Base-by-base conservation (phyloP, 129 eudicot genomes). In the Cynara cardunculus region DNA sequence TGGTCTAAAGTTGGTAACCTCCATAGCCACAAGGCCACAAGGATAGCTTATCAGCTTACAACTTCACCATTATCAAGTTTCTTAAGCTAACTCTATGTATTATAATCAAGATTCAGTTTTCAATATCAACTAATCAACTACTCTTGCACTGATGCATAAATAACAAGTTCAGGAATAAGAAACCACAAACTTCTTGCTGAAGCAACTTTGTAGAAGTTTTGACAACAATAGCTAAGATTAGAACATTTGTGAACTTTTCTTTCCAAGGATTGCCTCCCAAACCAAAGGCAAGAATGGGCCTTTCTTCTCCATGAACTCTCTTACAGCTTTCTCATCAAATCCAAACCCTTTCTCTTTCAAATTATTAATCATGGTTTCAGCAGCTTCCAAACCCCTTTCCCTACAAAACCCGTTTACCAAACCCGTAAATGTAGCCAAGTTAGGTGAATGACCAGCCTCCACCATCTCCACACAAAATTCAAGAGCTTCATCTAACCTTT, bases 261-360 rank as follows among this genome's bases (percentile, higher is more conserved):
- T 92, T 74, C 99, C 99, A 37, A 95, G 75, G 61, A 92, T 89
- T 18, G 94, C 97, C 71, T 95, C 99, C 97, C 99, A 90, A n/a
- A 95, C 96, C 85, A 78, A 28, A 5, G 94, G 94, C 82, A 78
- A 77, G 76, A 87, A 86, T 19, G 97, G 91, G 2, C 99, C 97
- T 77, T 88, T 90, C 88, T 90, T 95, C 25, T 88, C 97, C 87
- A 95, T 79, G 78, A 87, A 88, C 37, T 89, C 93, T 78, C 85
- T 89, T n/a, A 86, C 71, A 26, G 86, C 88, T 78, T 92, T 95
- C 69, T 88, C 97, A 85, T 92, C 96, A 21, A 87, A 46, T 31
- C 83, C 79, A 77, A 81, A 89, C 19, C 97, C 96, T 82, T 84
- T 92, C 30, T 89, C 84, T 83, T 80, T 90, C 91, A 95, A 73